Evolutionary conservation across 2,329 filamentous ascomycete genomes (phyloP), one percentile per base, ranked within the genome.

Genomic region (Verticillium dahliae): DNA sequence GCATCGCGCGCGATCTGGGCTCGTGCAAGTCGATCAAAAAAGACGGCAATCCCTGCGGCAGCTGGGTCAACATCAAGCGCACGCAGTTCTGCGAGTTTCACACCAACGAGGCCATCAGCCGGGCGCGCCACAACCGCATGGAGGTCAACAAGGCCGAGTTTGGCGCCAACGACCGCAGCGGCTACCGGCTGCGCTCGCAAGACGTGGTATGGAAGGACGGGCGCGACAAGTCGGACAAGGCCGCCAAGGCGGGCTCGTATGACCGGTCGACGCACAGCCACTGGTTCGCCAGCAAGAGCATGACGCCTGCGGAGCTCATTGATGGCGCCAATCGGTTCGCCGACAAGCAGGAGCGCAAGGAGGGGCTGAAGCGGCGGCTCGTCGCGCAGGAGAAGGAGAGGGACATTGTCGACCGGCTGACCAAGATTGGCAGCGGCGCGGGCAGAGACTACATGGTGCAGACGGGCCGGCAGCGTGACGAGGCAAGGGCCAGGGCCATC

Each of bases 21-120:
- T 96, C 90, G 72, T 99, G 95, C 76, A 92, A 93, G 71, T 86
- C 88, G 6, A 79, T 92, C 65, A 92, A 90, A 72, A 94, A 90
- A 70, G 92, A 97, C 71, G 94, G 95, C 45, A 84, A 90, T 61
- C 78, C 83, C 56, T 99, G 95, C 74, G 86, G 84, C 38, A 78
- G 85, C 34, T 99, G 95, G 95, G 82, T 99, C 63, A 94, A 99
- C 73, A 86, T 85, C 66, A 87, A 92, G 60, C 91, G 92, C 69
- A 97, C 93, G 0, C 88, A 96, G 68, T 91, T 90, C 72, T 99
- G 95, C 76, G 92, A 97, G 66, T 99, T 90, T 68, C 95, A 99
- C 74, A 86, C 96, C 67, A 92, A 96, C 68, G 80, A 91, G 33
- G 89, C 91, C 33, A 78, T 98, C 3, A 84, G 87, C 60, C 93